phyloP scores from a whole-genome alignment of 441 rosid genomes.

The Omphalea diandra region DNA sequence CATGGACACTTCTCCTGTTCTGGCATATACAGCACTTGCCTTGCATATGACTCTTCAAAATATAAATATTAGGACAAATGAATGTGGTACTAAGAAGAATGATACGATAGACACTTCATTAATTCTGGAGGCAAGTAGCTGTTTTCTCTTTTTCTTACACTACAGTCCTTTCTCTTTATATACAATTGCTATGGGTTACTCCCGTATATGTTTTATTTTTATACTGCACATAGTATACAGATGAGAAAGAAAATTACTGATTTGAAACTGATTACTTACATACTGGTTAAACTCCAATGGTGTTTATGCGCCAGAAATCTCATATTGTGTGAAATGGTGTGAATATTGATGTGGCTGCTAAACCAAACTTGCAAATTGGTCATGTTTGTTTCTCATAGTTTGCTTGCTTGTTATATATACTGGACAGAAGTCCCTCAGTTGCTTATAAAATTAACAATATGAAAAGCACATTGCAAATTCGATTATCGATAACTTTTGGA shows the following conservation, averaged over 20 bases:
- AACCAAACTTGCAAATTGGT: neutral
- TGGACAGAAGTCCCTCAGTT: neutral
- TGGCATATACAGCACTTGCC: slow-evolving; percentile 74
- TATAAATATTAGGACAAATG: slow-evolving; percentile 19
- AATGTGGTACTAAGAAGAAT: slow-evolving; percentile 28
- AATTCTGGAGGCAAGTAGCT: slow-evolving; percentile 44
- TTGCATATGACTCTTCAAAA: slow-evolving; percentile 54
- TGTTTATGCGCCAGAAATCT: too few species aligned
- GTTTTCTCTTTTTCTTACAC: slow-evolving; percentile 5
- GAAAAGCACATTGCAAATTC: neutral
- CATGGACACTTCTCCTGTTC: slow-evolving; percentile 66
- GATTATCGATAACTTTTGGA: neutral
- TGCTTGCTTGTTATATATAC: neutral
- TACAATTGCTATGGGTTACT: neutral
- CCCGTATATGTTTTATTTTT: neutral
- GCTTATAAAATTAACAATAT: slow-evolving; percentile 4
- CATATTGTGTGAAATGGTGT: neutral
- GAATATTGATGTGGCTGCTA: neutral
- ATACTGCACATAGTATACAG: too few species aligned
- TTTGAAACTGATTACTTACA: too few species aligned
- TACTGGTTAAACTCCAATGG: too few species aligned
- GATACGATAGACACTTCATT: slow-evolving; percentile 29
- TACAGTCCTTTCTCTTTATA: neutral
- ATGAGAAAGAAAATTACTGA: too few species aligned
- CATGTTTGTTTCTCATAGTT: neutral